phyloP scores from a whole-genome alignment of 257 asterid species.

The Cordia subcordata region DNA sequence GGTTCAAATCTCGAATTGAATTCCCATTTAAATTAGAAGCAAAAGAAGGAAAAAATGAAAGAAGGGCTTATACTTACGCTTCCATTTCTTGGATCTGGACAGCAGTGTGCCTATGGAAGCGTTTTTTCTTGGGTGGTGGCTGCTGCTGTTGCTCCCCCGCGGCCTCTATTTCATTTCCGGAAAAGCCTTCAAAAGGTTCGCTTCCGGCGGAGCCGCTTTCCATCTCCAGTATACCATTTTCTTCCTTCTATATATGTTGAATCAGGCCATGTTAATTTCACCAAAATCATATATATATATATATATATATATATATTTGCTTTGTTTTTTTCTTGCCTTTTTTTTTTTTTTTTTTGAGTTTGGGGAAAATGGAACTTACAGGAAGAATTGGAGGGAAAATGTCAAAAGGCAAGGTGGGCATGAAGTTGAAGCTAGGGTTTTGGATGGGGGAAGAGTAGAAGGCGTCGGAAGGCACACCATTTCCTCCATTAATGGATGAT shows the following conservation, averaged over 20 bases:
- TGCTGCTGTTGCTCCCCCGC: conserved; percentile 29
- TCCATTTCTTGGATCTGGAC: conserved; percentile 99
- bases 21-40: no score
- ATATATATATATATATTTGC: no score
- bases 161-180: conserved; percentile 66
- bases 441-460: conserved; percentile 41
- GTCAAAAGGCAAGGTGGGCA: conserved; percentile 72
- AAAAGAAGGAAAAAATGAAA: background rate
- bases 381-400: conserved; percentile 70
- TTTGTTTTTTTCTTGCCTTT: no score
- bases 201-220: conserved; percentile 94
- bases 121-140: conserved; percentile 75
- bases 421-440: conserved; percentile 74
- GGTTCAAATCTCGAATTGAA: no score
- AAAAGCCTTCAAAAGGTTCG: conserved; percentile 59
- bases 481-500: conserved; percentile 72
- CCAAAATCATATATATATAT: no score
- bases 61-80: conserved; percentile 44
- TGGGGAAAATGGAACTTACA: conserved; percentile 43
- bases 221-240: conserved; percentile 47
- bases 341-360: no score
- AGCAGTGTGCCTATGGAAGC: conserved; percentile 89
- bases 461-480: conserved; percentile 29
- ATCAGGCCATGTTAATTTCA: background rate
- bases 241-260: conserved; percentile 63